phyloP scores from a whole-genome alignment of 805 yeast species.

The Clavispora fructus region DNA sequence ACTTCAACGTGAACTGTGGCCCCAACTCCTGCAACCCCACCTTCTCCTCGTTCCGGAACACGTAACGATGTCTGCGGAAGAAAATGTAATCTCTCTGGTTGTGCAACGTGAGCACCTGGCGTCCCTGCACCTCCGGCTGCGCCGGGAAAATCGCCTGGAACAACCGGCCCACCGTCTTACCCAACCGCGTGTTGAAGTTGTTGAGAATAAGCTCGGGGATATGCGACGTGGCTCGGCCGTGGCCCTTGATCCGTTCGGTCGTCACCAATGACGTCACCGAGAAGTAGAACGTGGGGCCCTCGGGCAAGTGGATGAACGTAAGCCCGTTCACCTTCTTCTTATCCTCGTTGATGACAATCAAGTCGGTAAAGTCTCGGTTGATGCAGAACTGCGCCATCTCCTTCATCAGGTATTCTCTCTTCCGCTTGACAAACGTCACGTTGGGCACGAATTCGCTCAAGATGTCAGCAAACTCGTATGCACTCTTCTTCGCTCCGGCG shows the following conservation, averaged over 20 bases:
- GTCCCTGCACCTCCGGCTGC: slow-evolving; percentile 87
- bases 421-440: slow-evolving; percentile 80
- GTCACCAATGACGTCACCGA: slow-evolving; percentile 73
- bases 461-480: slow-evolving; percentile 85
- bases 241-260: slow-evolving; percentile 74
- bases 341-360: slow-evolving; percentile 88
- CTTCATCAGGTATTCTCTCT: slow-evolving; percentile 74
- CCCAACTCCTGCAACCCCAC: slow-evolving; percentile 96
- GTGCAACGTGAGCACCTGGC: slow-evolving; percentile 93
- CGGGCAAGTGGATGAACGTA: slow-evolving; percentile 89
- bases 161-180: slow-evolving; percentile 86
- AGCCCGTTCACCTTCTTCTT: slow-evolving; percentile 88
- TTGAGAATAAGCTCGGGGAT: slow-evolving; percentile 88
- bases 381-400: slow-evolving; percentile 82
- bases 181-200: slow-evolving; percentile 87
- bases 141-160: slow-evolving; percentile 93
- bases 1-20: slow-evolving; percentile 88
- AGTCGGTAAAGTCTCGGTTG: slow-evolving; percentile 81
- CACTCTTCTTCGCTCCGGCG: slow-evolving; percentile 77
- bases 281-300: slow-evolving; percentile 93
- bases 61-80: slow-evolving; percentile 90
- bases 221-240: slow-evolving; percentile 87
- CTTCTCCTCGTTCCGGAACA: slow-evolving; percentile 82
- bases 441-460: slow-evolving; percentile 82
- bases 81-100: slow-evolving; percentile 95